Conservation (phyloP, 345 rosid species). For the Anacardium occidentale region DNA sequence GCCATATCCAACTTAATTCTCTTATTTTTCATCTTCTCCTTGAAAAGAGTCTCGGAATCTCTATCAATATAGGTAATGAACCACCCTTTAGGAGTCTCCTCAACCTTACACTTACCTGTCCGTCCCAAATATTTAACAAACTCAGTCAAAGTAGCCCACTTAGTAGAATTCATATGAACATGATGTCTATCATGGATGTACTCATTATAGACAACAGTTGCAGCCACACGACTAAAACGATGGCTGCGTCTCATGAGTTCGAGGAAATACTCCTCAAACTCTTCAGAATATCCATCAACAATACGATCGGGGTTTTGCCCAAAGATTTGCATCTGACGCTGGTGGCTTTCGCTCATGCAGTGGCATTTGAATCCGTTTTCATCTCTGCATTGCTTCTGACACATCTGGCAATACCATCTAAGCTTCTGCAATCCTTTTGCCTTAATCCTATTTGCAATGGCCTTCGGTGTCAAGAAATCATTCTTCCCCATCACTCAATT, state of each 20-base stretch:
- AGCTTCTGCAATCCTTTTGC: conserved; percentile 97
- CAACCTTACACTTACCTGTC: conserved; percentile 89
- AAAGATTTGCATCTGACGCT: conserved; percentile 90
- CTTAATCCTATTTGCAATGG: conserved; percentile 84
- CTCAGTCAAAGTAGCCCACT: conserved; percentile 93
- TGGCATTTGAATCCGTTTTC: conserved; percentile 99
- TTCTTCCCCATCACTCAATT: conserved; percentile 67
- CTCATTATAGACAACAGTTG: conserved; percentile 95
- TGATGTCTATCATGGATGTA: conserved; percentile 86
- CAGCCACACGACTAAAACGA: conserved; percentile 85
- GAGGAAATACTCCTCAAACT: conserved; percentile 69
- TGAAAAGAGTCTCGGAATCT: conserved; percentile 78
- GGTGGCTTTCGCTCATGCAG: conserved; percentile 96
- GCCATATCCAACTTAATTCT: conserved; percentile 67
- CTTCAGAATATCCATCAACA: conserved; percentile 85
- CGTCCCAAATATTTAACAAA: conserved; percentile 77
- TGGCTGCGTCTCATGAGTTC: conserved; percentile 83
- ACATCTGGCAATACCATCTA: conserved; percentile 99
- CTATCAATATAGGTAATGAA: conserved; percentile 86
- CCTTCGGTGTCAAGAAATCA: conserved; percentile 87
- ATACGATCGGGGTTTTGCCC: conserved; percentile 78
- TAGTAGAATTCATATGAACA: conserved; percentile 86
- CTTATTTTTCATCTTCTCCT: conserved; percentile 85
- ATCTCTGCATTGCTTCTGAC: conserved; percentile 94
- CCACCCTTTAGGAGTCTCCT: conserved; percentile 97